phyloP scores from a whole-genome alignment of 2,329 filamentous ascomycete species.

The Trichothecium sympodiale region DNA sequence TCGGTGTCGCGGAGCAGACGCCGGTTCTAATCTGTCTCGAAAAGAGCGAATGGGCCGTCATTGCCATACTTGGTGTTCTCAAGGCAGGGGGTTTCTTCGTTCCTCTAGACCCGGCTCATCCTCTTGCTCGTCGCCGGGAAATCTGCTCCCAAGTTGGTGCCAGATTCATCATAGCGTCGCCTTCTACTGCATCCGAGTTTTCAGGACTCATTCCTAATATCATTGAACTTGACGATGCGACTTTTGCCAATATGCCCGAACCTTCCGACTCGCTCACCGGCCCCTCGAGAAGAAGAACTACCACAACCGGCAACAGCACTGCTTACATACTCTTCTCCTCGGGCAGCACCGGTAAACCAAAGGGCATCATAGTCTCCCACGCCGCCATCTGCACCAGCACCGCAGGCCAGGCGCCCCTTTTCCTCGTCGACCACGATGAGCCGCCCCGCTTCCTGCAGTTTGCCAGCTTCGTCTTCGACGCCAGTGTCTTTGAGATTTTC shows the following conservation, averaged over 20 bases:
- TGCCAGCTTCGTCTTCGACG: constrained; percentile 6
- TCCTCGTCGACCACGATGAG: constrained; percentile 1
- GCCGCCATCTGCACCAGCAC: background rate
- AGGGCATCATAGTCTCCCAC: constrained; percentile 5
- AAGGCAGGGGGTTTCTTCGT: background rate
- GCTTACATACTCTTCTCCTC: constrained; percentile 5
- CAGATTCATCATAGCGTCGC: background rate
- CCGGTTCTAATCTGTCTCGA: background rate
- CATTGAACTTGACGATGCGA: background rate
- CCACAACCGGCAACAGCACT: background rate
- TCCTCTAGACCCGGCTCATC: background rate
- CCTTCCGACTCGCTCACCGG: background rate
- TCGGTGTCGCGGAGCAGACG: constrained; percentile 14
- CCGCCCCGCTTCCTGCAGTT: constrained; percentile 7
- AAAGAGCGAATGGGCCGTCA: background rate
- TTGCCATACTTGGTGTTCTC: constrained; percentile 1
- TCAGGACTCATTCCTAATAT: background rate
- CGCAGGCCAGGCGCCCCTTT: background rate
- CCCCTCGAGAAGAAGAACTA: no score
- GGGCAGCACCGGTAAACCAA: constrained; percentile 5
- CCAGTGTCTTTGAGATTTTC: constrained; percentile 5
- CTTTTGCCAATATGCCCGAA: background rate
- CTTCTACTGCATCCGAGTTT: background rate
- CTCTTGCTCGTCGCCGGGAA: background rate
- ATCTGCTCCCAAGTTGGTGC: background rate